Conservation (phyloP, 2,329 filamentous ascomycete genomes). For the Aaosphaeria arxii region DNA sequence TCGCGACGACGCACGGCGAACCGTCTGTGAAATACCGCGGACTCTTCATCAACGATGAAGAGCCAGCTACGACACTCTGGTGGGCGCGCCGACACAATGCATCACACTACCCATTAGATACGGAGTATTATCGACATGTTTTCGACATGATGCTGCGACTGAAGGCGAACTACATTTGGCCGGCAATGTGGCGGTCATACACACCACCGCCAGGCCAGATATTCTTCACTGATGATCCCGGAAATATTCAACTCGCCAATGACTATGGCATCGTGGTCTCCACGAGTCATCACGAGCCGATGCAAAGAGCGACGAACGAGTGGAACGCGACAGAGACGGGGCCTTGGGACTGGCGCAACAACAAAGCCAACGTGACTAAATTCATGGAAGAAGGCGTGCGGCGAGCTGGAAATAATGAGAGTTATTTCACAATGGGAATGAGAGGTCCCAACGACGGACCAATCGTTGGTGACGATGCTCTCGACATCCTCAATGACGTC, state of each 20-base stretch:
- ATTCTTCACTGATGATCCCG: slow-evolving; percentile 16
- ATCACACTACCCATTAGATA: slow-evolving; percentile 3
- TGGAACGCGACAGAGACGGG: slow-evolving; percentile 55
- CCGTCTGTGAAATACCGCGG: slow-evolving; percentile 10
- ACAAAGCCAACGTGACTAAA: slow-evolving; percentile 11
- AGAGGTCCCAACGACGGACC: slow-evolving; percentile 9
- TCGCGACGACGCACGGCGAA: slow-evolving; percentile 6
- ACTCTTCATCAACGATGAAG: slow-evolving; percentile 13
- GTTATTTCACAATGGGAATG: slow-evolving; percentile 14
- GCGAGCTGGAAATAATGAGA: slow-evolving; percentile 6
- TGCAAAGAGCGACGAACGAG: slow-evolving; percentile 15
- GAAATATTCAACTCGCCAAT: slow-evolving; percentile 13
- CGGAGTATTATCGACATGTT: slow-evolving; percentile 54
- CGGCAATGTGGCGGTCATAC: slow-evolving; percentile 14
- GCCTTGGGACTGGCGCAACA: slow-evolving; percentile 11
- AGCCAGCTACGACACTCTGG: slow-evolving; percentile 9
- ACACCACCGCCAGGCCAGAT: slow-evolving; percentile 12
- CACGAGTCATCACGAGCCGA: slow-evolving; percentile 17
- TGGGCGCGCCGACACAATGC: slow-evolving; percentile 7
- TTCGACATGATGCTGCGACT: slow-evolving; percentile 62
- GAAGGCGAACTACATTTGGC: slow-evolving; percentile 18
- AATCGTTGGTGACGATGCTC: slow-evolving; percentile 2
- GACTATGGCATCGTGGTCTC: slow-evolving; percentile 15
- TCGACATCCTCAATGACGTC: slow-evolving; percentile 12
- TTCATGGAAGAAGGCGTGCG: slow-evolving; percentile 11